Evolutionary conservation across 306 rosid species (phyloP), one percentile per base, ranked within the genome.

Genomic region (Cucurbita maxima): DNA sequence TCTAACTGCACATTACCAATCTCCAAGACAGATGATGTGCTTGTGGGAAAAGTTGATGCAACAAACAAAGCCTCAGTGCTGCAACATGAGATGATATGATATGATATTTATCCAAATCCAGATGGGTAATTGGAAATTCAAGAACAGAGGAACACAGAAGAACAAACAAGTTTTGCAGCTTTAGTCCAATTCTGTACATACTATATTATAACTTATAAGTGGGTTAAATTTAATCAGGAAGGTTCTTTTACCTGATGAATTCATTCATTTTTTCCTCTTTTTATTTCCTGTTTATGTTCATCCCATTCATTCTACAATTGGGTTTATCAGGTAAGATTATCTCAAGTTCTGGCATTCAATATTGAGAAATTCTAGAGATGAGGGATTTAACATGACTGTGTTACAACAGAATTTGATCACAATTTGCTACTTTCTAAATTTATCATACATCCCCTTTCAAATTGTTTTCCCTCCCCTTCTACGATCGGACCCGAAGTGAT

Each of bases 71-170:
- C 89, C 98, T 71, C 87, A 79, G 40, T 92, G 98, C 87, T 92
- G 98, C 89, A 88, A 83, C 90, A 86, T 90, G 96, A 90, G 96
- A 92, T 88, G 87, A 88, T 76, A 86, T 90, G 96, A 88, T 93
- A 90, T 88, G 87, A 88, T 76, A 73, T 11, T 45, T 63, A 41
- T 25, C 73, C 55, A 44, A 45, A 11, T 67, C 1, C 11, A 22
- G 19, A 11, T 43, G 12, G 68, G 47, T 36, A 61, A 47, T 34
- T 61, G 68, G 45, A 61, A 25, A 61, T 12, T 66, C 20, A 54
- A 20, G n/a, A 66, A 68, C 41, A 20, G 20, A n/a, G 30, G 36
- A 41, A 7, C 50, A 38, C 20, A 48, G 37, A 77, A 14, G 1
- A 45, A 38, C 74, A 71, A 84, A 78, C 78, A 80, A 80, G 83